Evolutionary conservation across 139 green algal genomes (phyloP).

Genomic region (Eudorina sp.): DNA sequence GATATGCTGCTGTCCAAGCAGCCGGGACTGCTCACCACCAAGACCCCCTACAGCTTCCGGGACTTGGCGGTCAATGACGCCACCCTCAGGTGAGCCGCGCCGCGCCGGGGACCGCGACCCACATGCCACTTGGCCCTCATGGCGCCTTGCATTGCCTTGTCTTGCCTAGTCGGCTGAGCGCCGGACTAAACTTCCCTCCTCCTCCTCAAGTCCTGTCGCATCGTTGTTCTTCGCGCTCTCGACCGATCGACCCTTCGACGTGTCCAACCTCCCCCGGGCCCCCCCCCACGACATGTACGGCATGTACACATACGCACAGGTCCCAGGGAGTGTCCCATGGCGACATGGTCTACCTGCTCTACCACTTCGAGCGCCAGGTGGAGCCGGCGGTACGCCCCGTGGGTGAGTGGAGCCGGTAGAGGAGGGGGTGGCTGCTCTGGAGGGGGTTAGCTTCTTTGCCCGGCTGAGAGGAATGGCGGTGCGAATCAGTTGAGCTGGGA

Average conservation of each 20-base stretch:
- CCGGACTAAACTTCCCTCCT: too few species aligned
- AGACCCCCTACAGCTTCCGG: conserved; percentile 61
- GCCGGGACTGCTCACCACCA: conserved; percentile 77
- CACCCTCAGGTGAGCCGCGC: not conserved
- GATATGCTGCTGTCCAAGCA: conserved; percentile 85
- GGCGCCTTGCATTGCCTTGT: too few species aligned
- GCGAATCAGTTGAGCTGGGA: too few species aligned
- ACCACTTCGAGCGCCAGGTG: conserved; percentile 80
- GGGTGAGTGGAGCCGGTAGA: conserved; percentile 51
- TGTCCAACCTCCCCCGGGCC: too few species aligned
- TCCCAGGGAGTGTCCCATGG: conserved; percentile 73
- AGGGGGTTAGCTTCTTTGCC: too few species aligned
- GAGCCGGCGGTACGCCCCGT: conserved; percentile 60
- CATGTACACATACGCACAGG: not conserved
- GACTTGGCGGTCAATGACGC: conserved; percentile 60
- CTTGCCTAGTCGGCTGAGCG: too few species aligned
- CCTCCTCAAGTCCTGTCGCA: too few species aligned
- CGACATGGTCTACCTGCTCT: conserved; percentile 82
- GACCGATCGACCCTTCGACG: too few species aligned
- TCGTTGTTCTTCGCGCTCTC: too few species aligned
- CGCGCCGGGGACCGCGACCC: too few species aligned
- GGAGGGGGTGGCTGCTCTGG: not conserved
- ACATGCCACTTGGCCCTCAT: too few species aligned
- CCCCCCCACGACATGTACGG: not conserved
- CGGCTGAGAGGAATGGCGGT: too few species aligned